phyloP scores from a whole-genome alignment of 2,329 filamentous ascomycete species.

The Sporothrix sp. region DNA sequence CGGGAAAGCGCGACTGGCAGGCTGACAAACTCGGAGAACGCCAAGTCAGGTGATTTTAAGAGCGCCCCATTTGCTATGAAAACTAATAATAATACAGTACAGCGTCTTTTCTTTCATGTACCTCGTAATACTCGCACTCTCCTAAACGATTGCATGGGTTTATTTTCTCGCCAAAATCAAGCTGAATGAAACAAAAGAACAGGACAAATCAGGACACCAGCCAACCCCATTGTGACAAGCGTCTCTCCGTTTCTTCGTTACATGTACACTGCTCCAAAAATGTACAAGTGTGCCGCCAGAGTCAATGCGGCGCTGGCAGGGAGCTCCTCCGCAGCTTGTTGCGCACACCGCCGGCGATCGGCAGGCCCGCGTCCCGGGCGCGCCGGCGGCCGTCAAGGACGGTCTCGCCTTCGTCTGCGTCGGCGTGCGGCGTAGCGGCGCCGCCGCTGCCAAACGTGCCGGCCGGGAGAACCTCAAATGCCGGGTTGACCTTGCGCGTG shows the following conservation, averaged over 20 bases:
- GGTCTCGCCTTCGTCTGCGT: conserved; percentile 1
- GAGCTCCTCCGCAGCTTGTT: too few species aligned
- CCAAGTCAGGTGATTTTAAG: conserved; percentile 19
- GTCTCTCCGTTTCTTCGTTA: background rate
- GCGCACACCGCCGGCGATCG: background rate
- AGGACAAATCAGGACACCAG: background rate
- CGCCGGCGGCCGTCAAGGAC: background rate
- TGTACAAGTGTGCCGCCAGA: background rate
- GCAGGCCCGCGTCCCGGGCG: background rate
- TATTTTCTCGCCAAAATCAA: background rate
- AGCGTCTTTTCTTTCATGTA: background rate
- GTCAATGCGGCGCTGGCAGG: too few species aligned
- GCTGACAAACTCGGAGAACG: conserved; percentile 16
- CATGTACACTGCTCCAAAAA: background rate
- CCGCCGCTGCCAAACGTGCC: conserved; percentile 25
- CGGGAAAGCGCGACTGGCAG: conserved; percentile 17
- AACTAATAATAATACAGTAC: too few species aligned
- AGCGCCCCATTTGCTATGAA: too few species aligned
- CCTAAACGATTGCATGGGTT: background rate
- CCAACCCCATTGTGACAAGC: background rate
- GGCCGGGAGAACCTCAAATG: conserved; percentile 31
- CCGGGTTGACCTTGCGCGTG: conserved; percentile 29
- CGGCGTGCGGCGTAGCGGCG: background rate
- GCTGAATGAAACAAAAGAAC: background rate
- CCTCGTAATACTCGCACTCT: too few species aligned